These are phyloP conservation scores for Sistotremastrum suecicum DNA, from an alignment of 768 basidiomycete species.

Conservation along the genomic window DNA sequence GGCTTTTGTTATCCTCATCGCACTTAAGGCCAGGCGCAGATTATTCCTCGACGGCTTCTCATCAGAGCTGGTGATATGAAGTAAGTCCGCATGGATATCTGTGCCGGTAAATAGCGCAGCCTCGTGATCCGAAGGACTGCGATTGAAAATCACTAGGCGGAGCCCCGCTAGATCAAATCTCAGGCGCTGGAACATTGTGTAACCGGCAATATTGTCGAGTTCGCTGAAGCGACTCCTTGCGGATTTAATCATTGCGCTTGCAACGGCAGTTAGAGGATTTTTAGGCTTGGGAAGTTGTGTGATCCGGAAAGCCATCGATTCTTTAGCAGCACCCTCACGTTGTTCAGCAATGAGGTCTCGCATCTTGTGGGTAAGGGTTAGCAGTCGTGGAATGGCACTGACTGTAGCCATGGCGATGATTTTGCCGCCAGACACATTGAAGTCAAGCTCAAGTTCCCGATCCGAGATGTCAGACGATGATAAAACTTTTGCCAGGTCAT, in stretches of 20 bases:
- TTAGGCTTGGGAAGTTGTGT: slow-evolving; percentile 59
- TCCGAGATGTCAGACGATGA: slow-evolving; percentile 25
- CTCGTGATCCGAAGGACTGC: slow-evolving; percentile 65
- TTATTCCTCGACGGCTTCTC: slow-evolving; percentile 41
- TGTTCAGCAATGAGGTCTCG: slow-evolving; percentile 58
- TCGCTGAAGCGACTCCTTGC: slow-evolving; percentile 62
- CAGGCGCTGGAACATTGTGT: slow-evolving; percentile 59
- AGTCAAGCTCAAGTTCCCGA: slow-evolving; percentile 55
- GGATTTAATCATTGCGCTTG: slow-evolving; percentile 67
- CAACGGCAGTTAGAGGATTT: slow-evolving; percentile 75
- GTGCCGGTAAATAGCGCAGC: slow-evolving; percentile 61
- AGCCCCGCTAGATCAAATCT: slow-evolving; percentile 51
- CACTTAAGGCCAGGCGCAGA: slow-evolving; percentile 56
- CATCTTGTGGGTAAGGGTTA: slow-evolving; percentile 64
- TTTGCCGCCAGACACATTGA: slow-evolving; percentile 56
- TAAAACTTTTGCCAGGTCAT: slow-evolving; percentile 56
- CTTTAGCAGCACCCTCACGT: slow-evolving; percentile 59
- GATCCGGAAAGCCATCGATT: slow-evolving; percentile 66
- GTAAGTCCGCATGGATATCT: slow-evolving; percentile 55
- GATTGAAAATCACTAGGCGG: slow-evolving; percentile 62
- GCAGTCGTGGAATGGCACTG: slow-evolving; percentile 62
- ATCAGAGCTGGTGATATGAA: slow-evolving; percentile 43
- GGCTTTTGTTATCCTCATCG: slow-evolving; percentile 63
- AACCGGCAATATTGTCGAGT: slow-evolving; percentile 41
- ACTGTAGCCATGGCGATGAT: slow-evolving; percentile 56